A percentile compares a stretch with the other conserved stretches of the same genome.
These are phyloP conservation scores for Hordeum vulgare DNA, from an alignment of 176 grass and related monocot genomes.

Conservation along the genomic window MorexV3_pseudomolecules_assembly NC_058522.1:554822089-554822588, in stretches of 20 bases:
- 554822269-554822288: conserved; percentile 71
- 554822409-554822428: conserved; percentile 89
- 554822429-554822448: conserved; percentile 81
- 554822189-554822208: conserved; percentile 31
- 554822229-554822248: conserved; percentile 87
- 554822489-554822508: conserved; percentile 81
- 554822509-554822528: conserved; percentile 93
- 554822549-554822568: conserved; percentile 81
- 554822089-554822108: conserved; percentile 28
- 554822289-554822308: conserved; percentile 92
- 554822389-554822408: conserved; percentile 90
- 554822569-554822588: conserved; percentile 76
- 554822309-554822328: conserved; percentile 93
- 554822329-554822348: conserved; percentile 88
- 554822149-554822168: conserved; percentile 93
- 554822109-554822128: conserved; percentile 36
- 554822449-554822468: conserved; percentile 77
- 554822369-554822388: conserved; percentile 72
- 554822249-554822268: conserved; percentile 69
- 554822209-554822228: conserved; percentile 89
- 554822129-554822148: conserved; percentile 55
- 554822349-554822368: conserved; percentile 89
- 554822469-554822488: conserved; percentile 82
- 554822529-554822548: conserved; percentile 79
- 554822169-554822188: conserved; percentile 87